Evolutionary conservation across 2,329 filamentous ascomycete genomes (phyloP).

Genomic region (Metarhizium humberi): DNA sequence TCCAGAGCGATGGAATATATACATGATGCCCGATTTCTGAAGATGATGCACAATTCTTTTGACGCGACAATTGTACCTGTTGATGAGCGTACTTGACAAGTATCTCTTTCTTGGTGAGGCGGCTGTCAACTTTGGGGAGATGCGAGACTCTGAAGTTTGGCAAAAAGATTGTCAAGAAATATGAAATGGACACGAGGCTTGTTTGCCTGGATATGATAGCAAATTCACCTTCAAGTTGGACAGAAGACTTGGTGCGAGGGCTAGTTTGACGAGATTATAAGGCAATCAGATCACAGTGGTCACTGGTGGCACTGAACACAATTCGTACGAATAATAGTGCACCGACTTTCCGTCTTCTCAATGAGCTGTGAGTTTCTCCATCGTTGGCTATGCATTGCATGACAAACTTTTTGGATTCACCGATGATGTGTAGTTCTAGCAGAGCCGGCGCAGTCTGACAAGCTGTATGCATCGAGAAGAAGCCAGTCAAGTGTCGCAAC

Average conservation of each 20-base stretch:
- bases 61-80: neutral
- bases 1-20: neutral
- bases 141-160: neutral
- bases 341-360: neutral
- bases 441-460: neutral
- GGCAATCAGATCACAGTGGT: neutral
- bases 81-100: neutral
- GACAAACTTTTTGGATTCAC: neutral
- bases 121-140: neutral
- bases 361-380: conserved; percentile 1
- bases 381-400: conserved; percentile 1
- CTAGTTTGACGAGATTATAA: neutral
- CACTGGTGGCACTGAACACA: neutral
- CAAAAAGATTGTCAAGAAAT: neutral
- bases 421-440: neutral
- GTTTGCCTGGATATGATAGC: neutral
- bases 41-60: neutral
- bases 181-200: neutral
- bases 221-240: neutral
- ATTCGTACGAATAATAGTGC: neutral
- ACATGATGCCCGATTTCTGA: neutral
- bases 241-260: neutral
- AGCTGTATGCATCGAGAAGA: neutral
- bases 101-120: too few relatives aligned
- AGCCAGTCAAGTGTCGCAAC: neutral